phyloP scores from a whole-genome alignment of 23 red algal species.

The Gracilaria gracilis region DNA sequence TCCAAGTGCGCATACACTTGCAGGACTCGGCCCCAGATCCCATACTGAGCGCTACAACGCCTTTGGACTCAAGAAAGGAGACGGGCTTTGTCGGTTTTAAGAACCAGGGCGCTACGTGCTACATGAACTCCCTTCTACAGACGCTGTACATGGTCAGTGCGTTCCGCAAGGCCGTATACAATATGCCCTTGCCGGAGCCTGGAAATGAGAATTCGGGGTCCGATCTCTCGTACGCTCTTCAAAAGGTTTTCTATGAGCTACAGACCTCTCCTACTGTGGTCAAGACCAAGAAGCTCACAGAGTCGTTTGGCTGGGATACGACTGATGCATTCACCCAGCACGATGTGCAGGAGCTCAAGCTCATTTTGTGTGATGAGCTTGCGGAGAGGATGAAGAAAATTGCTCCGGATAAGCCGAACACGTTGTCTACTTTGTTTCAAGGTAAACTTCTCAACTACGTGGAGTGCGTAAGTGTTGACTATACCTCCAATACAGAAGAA shows the following conservation, averaged over 20 bases:
- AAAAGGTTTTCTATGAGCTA: conserved; percentile 98
- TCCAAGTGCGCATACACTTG: conserved; percentile 66
- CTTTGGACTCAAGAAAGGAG: conserved; percentile 85
- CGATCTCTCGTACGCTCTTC: conserved; percentile 85
- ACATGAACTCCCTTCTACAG: conserved; percentile 99
- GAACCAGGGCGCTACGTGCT: conserved; percentile 99
- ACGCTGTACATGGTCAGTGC: conserved; percentile 93
- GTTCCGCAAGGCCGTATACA: conserved; percentile 97
- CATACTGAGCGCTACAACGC: conserved; percentile 12
- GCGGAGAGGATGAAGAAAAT: conserved; percentile 95
- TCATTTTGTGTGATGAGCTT: conserved; percentile 91
- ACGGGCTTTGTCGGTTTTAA: conserved; percentile 98
- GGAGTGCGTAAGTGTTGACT: conserved; percentile 92
- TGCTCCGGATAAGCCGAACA: conserved; percentile 69
- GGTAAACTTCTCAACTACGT: conserved; percentile 87
- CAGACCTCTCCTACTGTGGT: conserved; percentile 82
- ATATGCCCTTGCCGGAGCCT: conserved; percentile 85
- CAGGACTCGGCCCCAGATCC: conserved; percentile 54
- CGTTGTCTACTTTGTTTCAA: conserved; percentile 87
- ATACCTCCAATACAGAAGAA: conserved; percentile 83
- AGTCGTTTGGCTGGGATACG: conserved; percentile 96
- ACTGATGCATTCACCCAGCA: conserved; percentile 97
- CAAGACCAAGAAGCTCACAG: conserved; percentile 96
- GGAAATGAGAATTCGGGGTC: conserved; percentile 65
- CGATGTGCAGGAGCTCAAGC: conserved; percentile 98